A percentile compares a stretch with the other conserved stretches of the same genome.
Evolutionary conservation across 495 filamentous ascomycete genomes (phyloP).

Genomic region (Talaromyces proteolyticus): DNA sequence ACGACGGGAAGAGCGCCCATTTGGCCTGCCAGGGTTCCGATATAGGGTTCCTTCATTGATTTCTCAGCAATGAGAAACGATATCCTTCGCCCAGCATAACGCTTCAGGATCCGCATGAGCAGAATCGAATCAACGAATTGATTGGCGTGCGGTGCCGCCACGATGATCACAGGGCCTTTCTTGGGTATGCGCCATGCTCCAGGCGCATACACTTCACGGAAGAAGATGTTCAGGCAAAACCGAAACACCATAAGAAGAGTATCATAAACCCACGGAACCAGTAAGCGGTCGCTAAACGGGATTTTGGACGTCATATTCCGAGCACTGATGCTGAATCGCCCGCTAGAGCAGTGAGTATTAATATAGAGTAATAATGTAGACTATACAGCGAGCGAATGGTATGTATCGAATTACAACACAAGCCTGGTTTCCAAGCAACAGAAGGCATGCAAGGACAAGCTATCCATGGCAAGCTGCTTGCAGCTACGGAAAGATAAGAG

Average conservation of each 20-base stretch:
- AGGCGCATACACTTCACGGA: constrained; percentile 81
- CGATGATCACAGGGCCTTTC: constrained; percentile 74
- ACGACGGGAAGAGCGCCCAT: constrained; percentile 74
- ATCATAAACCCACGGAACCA: constrained; percentile 9
- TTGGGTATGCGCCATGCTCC: constrained; percentile 75
- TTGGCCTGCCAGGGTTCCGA: constrained; percentile 63
- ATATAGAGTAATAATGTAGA: no score
- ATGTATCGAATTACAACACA: no score
- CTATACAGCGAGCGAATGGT: no score
- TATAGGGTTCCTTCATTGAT: constrained; percentile 68
- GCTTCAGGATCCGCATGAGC: constrained; percentile 69
- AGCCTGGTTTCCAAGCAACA: no score
- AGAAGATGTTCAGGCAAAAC: constrained; percentile 69
- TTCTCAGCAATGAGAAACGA: constrained; percentile 78
- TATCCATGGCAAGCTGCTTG: no score
- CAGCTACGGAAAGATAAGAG: not conserved
- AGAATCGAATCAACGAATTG: constrained; percentile 81
- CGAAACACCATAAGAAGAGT: constrained; percentile 2
- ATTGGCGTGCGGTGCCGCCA: constrained; percentile 84
- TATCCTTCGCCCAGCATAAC: constrained; percentile 68
- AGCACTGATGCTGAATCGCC: no score
- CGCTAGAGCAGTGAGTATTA: no score
- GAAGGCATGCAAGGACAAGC: no score
- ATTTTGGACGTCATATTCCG: constrained; percentile 1
- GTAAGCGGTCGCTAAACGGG: constrained; percentile 1